Conservation (phyloP, 345 rosid species). For the Acer yangbiense region DNA sequence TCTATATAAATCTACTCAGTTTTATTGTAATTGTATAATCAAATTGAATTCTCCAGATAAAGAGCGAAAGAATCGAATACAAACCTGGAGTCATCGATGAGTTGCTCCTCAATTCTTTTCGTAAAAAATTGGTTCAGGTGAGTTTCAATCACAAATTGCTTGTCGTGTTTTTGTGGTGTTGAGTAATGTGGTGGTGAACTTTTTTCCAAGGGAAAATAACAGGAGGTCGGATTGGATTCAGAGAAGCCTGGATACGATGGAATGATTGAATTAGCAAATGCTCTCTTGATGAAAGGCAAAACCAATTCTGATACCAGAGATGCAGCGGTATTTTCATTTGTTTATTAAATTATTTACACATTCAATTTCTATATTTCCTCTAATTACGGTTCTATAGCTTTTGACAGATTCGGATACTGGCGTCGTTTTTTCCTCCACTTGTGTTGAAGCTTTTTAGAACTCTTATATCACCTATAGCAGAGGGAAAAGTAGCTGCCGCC, state of each 20-base stretch:
- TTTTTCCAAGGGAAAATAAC: constrained; percentile 30
- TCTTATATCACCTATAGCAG: constrained; percentile 70
- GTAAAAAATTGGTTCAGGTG: constrained; percentile 74
- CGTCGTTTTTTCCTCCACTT: constrained; percentile 76
- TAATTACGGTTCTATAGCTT: background rate
- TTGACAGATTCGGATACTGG: constrained; percentile 67
- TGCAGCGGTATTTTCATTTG: constrained; percentile 51
- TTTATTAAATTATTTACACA: background rate
- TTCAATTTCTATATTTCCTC: background rate
- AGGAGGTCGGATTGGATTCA: constrained; percentile 98
- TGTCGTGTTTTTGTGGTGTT: background rate
- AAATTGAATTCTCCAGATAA: constrained; percentile 27
- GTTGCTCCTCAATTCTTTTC: constrained; percentile 61
- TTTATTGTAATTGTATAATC: background rate
- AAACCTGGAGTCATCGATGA: constrained; percentile 54
- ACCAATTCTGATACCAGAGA: constrained; percentile 59
- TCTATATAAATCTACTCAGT: background rate
- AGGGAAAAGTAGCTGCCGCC: constrained; percentile 71
- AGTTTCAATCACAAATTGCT: constrained; percentile 17
- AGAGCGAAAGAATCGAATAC: constrained; percentile 43
- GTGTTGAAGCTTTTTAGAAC: constrained; percentile 63
- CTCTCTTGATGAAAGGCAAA: constrained; percentile 61
- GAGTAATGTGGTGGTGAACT: background rate
- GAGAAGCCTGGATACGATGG: constrained; percentile 85
- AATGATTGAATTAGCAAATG: constrained; percentile 69